Evolutionary conservation across 805 yeast species (phyloP).

Genomic region (Ogataea zsoltii): DNA sequence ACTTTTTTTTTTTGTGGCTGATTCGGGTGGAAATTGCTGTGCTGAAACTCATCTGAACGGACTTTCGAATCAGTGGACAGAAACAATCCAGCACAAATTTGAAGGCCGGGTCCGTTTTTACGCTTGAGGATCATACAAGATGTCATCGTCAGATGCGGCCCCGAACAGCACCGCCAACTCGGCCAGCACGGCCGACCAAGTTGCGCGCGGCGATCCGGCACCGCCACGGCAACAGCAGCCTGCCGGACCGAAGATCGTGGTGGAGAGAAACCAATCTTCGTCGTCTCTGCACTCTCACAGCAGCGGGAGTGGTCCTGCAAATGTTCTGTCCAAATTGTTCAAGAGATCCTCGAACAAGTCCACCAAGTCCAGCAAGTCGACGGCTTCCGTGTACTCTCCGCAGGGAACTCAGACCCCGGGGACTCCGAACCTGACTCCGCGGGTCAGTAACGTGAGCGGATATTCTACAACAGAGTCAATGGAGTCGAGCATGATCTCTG

Average conservation of each 20-base stretch:
- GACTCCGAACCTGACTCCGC: conserved; percentile 18
- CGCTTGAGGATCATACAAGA: not conserved
- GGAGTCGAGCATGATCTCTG: conserved; percentile 9
- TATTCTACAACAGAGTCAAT: conserved; percentile 19
- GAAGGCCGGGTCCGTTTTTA: no score
- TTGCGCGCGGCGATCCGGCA: not conserved
- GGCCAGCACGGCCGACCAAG: not conserved
- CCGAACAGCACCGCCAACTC: not conserved
- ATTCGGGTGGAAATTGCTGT: not conserved
- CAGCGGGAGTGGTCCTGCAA: conserved; percentile 12
- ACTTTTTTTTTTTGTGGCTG: not conserved
- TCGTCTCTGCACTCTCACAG: conserved; percentile 16
- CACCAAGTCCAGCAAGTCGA: conserved; percentile 3
- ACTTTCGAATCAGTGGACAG: no score
- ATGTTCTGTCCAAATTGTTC: conserved; percentile 18
- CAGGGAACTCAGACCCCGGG: conserved; percentile 15
- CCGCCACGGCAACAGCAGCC: conserved; percentile 1
- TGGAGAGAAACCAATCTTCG: conserved; percentile 18
- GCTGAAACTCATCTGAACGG: not conserved
- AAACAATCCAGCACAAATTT: no score
- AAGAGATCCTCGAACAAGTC: conserved; percentile 15
- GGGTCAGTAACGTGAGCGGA: conserved; percentile 18
- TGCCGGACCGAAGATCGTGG: not conserved
- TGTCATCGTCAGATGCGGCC: not conserved
- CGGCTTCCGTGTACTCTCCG: conserved; percentile 6